Evolutionary conservation across 306 rosid genomes (phyloP).

Genomic region (Sechiopsis laciniata): DNA sequence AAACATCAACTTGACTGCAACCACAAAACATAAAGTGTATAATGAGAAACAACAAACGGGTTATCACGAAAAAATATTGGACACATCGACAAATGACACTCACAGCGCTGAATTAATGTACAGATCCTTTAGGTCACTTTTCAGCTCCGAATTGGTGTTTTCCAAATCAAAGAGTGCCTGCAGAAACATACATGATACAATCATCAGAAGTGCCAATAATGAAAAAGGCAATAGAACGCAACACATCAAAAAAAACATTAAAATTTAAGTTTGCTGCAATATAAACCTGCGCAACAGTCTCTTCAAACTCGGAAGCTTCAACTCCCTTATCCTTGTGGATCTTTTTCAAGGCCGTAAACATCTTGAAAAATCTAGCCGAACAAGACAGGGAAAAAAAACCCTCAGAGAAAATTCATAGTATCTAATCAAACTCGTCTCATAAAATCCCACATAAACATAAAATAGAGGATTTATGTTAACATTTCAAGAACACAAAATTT

Average conservation of each 20-base stretch:
- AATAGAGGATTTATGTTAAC: not conserved
- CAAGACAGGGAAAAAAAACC: not conserved
- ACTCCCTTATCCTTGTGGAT: slow-evolving; percentile 60
- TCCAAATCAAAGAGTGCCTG: slow-evolving; percentile 73
- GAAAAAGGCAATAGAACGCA: not conserved
- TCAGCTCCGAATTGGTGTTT: slow-evolving; percentile 63
- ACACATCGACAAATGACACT: slow-evolving; percentile 4
- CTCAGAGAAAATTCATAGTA: not conserved
- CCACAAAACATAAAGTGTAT: not conserved
- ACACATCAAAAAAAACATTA: not conserved
- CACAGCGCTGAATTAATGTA: slow-evolving; percentile 60
- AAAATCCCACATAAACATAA: not conserved
- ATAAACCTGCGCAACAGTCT: slow-evolving; percentile 60
- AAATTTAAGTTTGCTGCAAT: not conserved
- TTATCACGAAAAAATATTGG: no score
- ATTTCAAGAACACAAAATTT: not conserved
- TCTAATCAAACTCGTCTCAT: not conserved
- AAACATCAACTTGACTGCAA: slow-evolving; percentile 52
- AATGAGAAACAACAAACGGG: no score
- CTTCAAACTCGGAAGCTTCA: slow-evolving; percentile 66
- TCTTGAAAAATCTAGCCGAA: slow-evolving; percentile 34
- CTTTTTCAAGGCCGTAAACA: slow-evolving; percentile 68
- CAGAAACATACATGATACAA: slow-evolving; percentile 13
- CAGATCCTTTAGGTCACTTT: slow-evolving; percentile 68
- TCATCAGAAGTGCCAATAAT: not conserved